Conservation (phyloP, 2,329 filamentous ascomycete species). For the Proliferodiscus dingleyae region DNA sequence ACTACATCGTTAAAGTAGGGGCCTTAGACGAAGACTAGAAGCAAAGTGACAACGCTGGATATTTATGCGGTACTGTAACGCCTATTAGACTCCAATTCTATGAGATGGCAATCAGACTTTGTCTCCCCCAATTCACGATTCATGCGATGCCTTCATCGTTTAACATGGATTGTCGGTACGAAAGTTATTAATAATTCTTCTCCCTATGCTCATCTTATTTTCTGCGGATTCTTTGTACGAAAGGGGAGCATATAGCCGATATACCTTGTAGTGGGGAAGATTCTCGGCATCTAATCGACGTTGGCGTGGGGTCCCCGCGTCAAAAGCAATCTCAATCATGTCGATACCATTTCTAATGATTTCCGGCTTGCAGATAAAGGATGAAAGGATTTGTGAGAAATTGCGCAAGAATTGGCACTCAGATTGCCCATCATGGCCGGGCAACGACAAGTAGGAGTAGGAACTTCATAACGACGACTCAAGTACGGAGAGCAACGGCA, state of each 20-base stretch:
- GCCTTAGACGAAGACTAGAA: no score
- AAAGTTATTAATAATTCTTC: no score
- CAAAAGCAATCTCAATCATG: constrained; percentile 1
- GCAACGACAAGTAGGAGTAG: not conserved
- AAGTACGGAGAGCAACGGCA: constrained; percentile 13
- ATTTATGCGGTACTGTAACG: no score
- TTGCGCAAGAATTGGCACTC: not conserved
- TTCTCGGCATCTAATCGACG: constrained; percentile 1
- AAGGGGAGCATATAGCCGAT: not conserved
- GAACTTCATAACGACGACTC: constrained; percentile 21
- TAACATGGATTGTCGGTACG: no score
- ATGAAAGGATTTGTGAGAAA: constrained; percentile 3
- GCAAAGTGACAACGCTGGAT: no score
- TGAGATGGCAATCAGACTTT: no score
- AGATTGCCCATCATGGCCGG: not conserved
- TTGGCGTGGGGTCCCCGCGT: constrained; percentile 5
- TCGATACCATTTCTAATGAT: not conserved
- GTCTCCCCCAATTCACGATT: no score
- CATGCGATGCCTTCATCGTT: no score
- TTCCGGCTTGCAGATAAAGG: not conserved
- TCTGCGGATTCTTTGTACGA: not conserved
- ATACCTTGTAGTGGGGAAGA: not conserved
- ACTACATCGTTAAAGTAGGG: no score
- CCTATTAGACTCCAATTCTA: no score
- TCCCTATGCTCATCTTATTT: no score